A percentile compares a stretch with the other conserved stretches of the same genome.
phyloP scores from a whole-genome alignment of 1,284 basidiomycete genomes.

The Vanrija pseudolonga region DNA sequence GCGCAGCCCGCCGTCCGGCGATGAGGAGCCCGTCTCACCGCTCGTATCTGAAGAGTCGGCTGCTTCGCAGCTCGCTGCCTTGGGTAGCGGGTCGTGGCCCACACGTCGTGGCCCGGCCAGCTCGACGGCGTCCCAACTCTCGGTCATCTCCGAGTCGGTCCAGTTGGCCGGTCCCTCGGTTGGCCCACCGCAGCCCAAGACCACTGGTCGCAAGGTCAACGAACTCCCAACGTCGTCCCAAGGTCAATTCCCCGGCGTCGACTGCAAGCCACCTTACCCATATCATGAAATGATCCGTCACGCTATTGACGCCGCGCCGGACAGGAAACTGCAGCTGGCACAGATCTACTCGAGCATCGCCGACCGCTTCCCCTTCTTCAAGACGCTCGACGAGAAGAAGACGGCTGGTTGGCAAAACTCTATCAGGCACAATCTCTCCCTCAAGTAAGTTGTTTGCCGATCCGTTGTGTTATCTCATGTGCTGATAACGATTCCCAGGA shows the following conservation, averaged over 20 bases:
- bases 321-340: conserved; percentile 42
- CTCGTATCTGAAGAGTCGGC: conserved; percentile 18
- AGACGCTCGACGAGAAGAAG: conserved; percentile 47
- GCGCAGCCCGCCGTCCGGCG: conserved; percentile 1
- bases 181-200: background rate
- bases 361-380: conserved; percentile 49
- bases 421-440: conserved; percentile 47
- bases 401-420: conserved; percentile 49
- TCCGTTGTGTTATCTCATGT: background rate
- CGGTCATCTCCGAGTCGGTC: conserved; percentile 22
- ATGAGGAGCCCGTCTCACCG: conserved; percentile 21
- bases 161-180: background rate
- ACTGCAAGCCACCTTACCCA: conserved; percentile 48
- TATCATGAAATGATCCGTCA: conserved; percentile 49
- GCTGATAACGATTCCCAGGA: conserved; percentile 25
- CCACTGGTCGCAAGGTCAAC: conserved; percentile 31
- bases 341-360: conserved; percentile 47
- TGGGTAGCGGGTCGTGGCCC: conserved; percentile 9
- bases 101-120: conserved; percentile 18
- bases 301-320: conserved; percentile 46
- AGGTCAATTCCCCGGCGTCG: conserved; percentile 38
- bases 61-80: conserved; percentile 15
- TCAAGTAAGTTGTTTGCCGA: conserved; percentile 39
- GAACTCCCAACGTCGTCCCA: conserved; percentile 37
- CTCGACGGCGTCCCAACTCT: conserved; percentile 29